Percentiles rank a stretch among this genome's conserved stretches.
These are phyloP conservation scores for Graphilbum fragrans DNA, from an alignment of 2,329 filamentous ascomycete genomes.

Conservation along the genomic window DNA sequence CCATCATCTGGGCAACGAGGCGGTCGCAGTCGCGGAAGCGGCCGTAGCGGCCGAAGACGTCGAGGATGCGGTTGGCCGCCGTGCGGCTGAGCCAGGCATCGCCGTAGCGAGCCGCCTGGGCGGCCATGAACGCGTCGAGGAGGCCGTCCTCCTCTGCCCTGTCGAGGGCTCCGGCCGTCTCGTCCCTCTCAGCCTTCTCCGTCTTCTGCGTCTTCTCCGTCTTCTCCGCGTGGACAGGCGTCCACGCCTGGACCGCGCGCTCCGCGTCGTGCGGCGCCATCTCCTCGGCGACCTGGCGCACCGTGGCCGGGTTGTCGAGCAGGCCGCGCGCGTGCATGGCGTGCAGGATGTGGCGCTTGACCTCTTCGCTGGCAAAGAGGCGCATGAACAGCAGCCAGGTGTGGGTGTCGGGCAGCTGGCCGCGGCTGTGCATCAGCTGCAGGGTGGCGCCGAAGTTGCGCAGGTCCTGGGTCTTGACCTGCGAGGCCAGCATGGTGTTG, in stretches of 20 bases:
- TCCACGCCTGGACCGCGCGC: constrained; percentile 15
- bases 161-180: constrained; percentile 11
- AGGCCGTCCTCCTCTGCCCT: constrained; percentile 15
- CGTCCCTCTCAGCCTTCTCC: background rate
- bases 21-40: constrained; percentile 14
- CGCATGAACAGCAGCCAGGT: constrained; percentile 37
- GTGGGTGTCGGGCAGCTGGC: constrained; percentile 26
- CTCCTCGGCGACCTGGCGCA: constrained; percentile 25
- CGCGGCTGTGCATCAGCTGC: constrained; percentile 25
- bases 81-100: constrained; percentile 27
- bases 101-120: constrained; percentile 31
- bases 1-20: constrained; percentile 20
- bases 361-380: constrained; percentile 48
- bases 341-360: constrained; percentile 30
- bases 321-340: constrained; percentile 33
- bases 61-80: constrained; percentile 25
- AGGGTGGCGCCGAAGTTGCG: constrained; percentile 27
- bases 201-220: background rate
- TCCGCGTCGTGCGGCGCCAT: constrained; percentile 32
- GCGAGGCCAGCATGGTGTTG: constrained; percentile 33
- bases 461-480: constrained; percentile 27
- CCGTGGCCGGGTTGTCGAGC: constrained; percentile 22
- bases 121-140: constrained; percentile 23
- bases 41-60: constrained; percentile 28
- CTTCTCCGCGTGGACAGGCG: background rate